Percentiles rank a stretch among this genome's conserved stretches.
These are phyloP conservation scores for Neurospora sp. DNA, from an alignment of 495 filamentous ascomycete genomes.

Conservation along the genomic window DNA sequence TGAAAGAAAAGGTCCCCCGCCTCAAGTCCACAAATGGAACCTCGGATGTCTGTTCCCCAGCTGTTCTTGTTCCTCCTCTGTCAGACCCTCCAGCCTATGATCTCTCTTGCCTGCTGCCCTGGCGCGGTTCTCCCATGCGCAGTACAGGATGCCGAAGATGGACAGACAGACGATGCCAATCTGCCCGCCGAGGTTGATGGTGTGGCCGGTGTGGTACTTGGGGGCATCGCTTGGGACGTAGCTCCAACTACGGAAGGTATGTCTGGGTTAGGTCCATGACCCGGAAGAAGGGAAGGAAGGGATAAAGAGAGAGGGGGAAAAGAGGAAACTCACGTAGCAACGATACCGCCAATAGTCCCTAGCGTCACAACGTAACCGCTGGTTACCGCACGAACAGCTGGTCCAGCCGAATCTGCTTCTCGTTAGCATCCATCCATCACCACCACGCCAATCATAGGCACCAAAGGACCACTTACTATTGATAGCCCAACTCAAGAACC, in stretches of 20 bases:
- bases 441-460: neutral
- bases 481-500: constrained; percentile 46
- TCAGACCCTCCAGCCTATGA: constrained; percentile 40
- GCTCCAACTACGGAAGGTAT: constrained; percentile 32
- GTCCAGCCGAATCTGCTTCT: constrained; percentile 37
- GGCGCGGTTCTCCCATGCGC: constrained; percentile 40
- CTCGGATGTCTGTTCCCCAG: constrained; percentile 45
- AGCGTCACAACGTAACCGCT: constrained; percentile 44
- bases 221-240: constrained; percentile 41
- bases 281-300: neutral
- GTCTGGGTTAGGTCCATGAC: neutral
- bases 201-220: constrained; percentile 44
- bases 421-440: neutral
- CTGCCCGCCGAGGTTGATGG: constrained; percentile 48
- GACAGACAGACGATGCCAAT: constrained; percentile 30
- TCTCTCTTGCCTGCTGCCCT: constrained; percentile 42
- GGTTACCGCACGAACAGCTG: constrained; percentile 45
- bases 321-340: constrained; percentile 34
- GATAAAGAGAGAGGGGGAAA: neutral
- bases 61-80: constrained; percentile 32
- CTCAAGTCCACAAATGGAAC: constrained; percentile 38
- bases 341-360: constrained; percentile 45
- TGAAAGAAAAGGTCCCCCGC: neutral
- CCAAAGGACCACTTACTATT: constrained; percentile 29
- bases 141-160: constrained; percentile 41